phyloP scores from a whole-genome alignment of 768 basidiomycete species.

The Leucosporidium yakuticum region DNA sequence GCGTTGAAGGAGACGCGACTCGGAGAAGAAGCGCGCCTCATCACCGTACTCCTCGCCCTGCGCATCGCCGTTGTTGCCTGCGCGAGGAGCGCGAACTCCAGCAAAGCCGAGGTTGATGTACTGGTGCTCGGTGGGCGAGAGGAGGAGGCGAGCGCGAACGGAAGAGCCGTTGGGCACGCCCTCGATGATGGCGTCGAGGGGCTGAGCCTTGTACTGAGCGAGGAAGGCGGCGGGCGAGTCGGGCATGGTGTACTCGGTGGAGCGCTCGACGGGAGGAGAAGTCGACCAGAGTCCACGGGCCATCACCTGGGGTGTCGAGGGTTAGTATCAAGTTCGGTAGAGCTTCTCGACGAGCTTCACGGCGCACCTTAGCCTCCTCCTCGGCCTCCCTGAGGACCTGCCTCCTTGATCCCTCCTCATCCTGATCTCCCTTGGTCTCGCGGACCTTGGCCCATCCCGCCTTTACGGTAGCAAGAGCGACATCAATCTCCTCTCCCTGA shows the following conservation, averaged over 20 bases:
- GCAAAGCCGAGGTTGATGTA: conserved; percentile 70
- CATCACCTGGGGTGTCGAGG: conserved; percentile 54
- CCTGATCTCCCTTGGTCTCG: conserved; percentile 56
- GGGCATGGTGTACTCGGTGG: conserved; percentile 81
- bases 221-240: conserved; percentile 81
- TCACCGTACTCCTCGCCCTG: conserved; percentile 62
- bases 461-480: conserved; percentile 68
- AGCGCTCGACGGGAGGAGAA: conserved; percentile 54
- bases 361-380: conserved; percentile 56
- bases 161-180: conserved; percentile 89
- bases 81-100: conserved; percentile 69
- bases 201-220: conserved; percentile 82
- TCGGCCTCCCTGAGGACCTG: conserved; percentile 65
- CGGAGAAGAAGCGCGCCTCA: conserved; percentile 92
- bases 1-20: conserved; percentile 73
- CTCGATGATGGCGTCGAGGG: conserved; percentile 86
- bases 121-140: conserved; percentile 86
- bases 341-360: neutral
- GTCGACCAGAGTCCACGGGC: conserved; percentile 21
- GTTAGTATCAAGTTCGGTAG: conserved; percentile 58
- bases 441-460: conserved; percentile 92
- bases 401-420: conserved; percentile 76
- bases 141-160: conserved; percentile 74
- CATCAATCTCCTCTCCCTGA: conserved; percentile 67
- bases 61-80: conserved; percentile 48